Base-by-base conservation (phyloP, 108 stramenopile species). In the Nitzschia sp. region DNA sequence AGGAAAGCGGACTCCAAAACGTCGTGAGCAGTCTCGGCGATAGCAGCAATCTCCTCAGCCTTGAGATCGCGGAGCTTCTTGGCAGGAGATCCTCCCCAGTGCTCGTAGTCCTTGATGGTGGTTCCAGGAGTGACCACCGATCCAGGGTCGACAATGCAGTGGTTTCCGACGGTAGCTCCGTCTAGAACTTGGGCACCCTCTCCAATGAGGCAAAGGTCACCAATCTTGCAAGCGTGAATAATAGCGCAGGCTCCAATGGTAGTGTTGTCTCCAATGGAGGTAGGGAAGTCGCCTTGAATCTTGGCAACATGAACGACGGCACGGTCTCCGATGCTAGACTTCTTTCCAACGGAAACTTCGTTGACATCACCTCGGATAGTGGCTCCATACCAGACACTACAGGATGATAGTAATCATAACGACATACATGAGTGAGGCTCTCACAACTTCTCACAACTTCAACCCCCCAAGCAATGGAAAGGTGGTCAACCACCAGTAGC, bases 291-390 rank as follows among this genome's bases (percentile, higher is more conserved):
- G 10, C 95, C 95, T 56, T 89, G 90, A 61, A 96, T 92, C 51
- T 95, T 95, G 63, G 97, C 95, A 41, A 96, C 95, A 66, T 97
- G 96, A 48, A 98, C 86, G 34, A 97, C 91, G 10, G 95, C 93
- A 46, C 95, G 82, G 60, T 96, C 95, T 25, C 93, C 95, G 15
- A 98, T 81, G 68, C 79, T 81, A 7, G 87, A 87, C 56, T 86
- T 83, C 14, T 83, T 71, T 19, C 98, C 98, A 71, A 97, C 88
- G 10, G 74, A 77, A 0, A 92, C 72, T 24, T 71, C 70, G 63
- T 95, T 87, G 8, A 92, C 94, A 73, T 95, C 94, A 12, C 89
- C 94, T 51, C 94, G 75, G 22, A 95, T 80, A 8, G 84, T 86
- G 55, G 91, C 88, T 40, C 91, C 91, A 59, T 95, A 95, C 94